Percentiles rank a stretch among this genome's conserved stretches.
Conservation (phyloP, 106 monocot species). For the Dendrobium chrysotoxum region DNA sequence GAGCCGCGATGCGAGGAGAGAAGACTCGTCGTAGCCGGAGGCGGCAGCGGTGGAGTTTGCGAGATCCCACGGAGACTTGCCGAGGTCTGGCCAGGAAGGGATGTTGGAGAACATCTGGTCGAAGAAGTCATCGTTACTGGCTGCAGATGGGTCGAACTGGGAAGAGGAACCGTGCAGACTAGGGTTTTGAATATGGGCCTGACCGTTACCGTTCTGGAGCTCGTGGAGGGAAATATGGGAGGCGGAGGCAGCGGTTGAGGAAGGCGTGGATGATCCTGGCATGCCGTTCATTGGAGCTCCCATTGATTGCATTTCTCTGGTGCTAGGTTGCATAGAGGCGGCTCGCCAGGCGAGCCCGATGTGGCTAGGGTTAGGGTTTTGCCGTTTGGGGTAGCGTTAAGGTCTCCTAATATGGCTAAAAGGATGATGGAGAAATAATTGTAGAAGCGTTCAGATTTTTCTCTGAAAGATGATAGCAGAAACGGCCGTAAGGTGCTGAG, state of each 20-base stretch:
- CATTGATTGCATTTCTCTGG: background rate
- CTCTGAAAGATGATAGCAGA: background rate
- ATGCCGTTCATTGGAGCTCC: constrained; percentile 2
- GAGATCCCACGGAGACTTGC: constrained; percentile 50
- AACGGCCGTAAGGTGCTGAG: background rate
- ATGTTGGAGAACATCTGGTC: constrained; percentile 78
- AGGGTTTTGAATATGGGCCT: constrained; percentile 5
- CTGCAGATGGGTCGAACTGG: constrained; percentile 11
- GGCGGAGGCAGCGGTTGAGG: background rate
- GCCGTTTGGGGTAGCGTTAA: background rate
- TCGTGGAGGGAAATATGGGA: constrained; percentile 25
- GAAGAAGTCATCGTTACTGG: constrained; percentile 54
- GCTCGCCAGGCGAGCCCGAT: background rate
- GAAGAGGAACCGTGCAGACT: constrained; percentile 3
- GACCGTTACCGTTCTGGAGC: constrained; percentile 19
- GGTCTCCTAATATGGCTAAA: background rate
- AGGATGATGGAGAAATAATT: background rate
- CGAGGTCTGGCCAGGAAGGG: constrained; percentile 49
- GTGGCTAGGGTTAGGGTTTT: constrained; percentile 2
- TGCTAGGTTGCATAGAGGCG: background rate
- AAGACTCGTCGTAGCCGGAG: constrained; percentile 55
- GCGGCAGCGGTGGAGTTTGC: background rate
- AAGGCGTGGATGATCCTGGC: background rate
- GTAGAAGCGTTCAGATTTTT: background rate
- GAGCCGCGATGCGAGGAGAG: constrained; percentile 60